phyloP scores from a whole-genome alignment of 331 rosid species.

The Dryas integrifolia region DNA sequence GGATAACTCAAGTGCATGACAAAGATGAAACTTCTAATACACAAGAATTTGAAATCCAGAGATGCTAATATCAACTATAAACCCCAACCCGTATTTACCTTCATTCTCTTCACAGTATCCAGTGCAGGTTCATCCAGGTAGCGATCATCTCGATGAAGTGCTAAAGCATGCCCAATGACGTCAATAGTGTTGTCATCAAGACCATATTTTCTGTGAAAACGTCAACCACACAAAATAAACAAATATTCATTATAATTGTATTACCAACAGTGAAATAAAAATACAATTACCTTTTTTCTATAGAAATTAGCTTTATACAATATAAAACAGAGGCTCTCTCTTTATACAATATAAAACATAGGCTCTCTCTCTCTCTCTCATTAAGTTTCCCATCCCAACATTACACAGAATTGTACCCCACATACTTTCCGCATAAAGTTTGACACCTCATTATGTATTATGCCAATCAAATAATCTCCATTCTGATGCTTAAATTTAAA shows the following conservation, averaged over 20 bases:
- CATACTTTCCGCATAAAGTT: neutral
- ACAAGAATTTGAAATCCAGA: slow-evolving; percentile 14
- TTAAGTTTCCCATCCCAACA: neutral
- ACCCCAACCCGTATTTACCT: slow-evolving; percentile 39
- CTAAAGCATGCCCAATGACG: slow-evolving; percentile 81
- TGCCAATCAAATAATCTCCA: neutral
- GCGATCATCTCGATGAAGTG: slow-evolving; percentile 81
- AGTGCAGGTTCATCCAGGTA: slow-evolving; percentile 75
- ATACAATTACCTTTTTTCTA: neutral
- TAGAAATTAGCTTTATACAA: neutral
- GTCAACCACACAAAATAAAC: slow-evolving; percentile 30
- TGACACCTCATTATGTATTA: neutral
- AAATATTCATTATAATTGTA: neutral
- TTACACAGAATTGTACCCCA: neutral
- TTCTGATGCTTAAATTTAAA: neutral
- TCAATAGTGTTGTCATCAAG: slow-evolving; percentile 80
- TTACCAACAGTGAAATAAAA: neutral
- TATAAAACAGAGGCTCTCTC: neutral
- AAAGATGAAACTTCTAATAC: slow-evolving; percentile 21
- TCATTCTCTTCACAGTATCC: slow-evolving; percentile 84
- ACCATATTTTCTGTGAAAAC: slow-evolving; percentile 67
- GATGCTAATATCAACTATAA: slow-evolving; percentile 15
- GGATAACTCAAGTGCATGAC: slow-evolving; percentile 18
- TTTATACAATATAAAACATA: slow-evolving; percentile 1
- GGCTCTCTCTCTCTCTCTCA: neutral